These are phyloP conservation scores for Ophiostoma perfectum DNA, from an alignment of 2,329 filamentous ascomycete genomes.

Conservation along the genomic window DNA sequence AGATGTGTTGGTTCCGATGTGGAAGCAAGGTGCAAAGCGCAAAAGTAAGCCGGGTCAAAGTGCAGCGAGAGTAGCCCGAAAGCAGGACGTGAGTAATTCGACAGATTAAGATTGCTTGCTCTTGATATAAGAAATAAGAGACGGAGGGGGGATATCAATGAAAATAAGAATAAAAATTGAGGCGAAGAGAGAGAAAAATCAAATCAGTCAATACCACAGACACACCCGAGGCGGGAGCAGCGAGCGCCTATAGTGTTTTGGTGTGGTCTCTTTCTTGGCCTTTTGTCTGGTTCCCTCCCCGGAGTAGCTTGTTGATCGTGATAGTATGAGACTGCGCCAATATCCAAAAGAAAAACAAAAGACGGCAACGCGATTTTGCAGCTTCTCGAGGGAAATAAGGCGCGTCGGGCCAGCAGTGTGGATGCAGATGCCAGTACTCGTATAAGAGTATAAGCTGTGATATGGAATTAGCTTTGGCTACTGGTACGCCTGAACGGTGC, in stretches of 20 bases:
- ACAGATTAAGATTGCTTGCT: no score
- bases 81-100: no score
- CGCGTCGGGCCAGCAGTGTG: no score
- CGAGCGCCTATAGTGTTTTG: neutral
- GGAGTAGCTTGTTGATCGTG: neutral
- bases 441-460: neutral
- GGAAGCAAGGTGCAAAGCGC: neutral
- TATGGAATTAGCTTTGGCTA: neutral
- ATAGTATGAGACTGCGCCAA: neutral
- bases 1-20: neutral
- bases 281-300: neutral
- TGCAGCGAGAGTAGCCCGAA: no score
- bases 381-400: no score
- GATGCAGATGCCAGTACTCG: no score
- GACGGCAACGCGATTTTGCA: no score
- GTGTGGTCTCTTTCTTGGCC: neutral
- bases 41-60: neutral
- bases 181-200: neutral
- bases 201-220: constrained; percentile 3
- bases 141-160: neutral
- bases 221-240: neutral
- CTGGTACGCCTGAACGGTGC: no score
- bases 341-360: neutral
- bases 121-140: neutral
- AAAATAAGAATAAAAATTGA: neutral